These are phyloP conservation scores for Dryas alaskensis DNA, from an alignment of 306 rosid species.

Conservation along the genomic window DNA sequence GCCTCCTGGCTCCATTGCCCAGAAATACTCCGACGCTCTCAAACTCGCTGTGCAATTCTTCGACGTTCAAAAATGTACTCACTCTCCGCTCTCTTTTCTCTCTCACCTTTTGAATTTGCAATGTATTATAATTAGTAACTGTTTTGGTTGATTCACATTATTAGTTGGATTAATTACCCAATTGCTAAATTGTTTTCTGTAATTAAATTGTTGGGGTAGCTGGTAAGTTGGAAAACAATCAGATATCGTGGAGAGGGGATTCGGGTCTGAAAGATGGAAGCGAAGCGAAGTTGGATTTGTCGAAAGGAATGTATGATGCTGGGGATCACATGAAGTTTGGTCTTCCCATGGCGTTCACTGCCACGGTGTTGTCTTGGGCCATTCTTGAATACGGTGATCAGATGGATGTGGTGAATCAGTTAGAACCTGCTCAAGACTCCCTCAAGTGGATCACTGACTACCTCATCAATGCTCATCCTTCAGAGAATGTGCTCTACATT, in stretches of 20 bases:
- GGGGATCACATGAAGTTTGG: conserved; percentile 97
- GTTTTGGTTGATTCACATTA: not conserved
- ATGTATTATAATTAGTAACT: not conserved
- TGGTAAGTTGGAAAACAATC: conserved; percentile 61
- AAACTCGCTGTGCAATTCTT: conserved; percentile 72
- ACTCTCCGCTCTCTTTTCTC: not conserved
- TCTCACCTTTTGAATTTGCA: not conserved
- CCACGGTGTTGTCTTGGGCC: conserved; percentile 86
- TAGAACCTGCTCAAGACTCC: conserved; percentile 60
- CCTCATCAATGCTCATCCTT: conserved; percentile 73
- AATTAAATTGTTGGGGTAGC: conserved; percentile 44
- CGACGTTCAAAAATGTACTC: conserved; percentile 80
- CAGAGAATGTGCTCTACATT: conserved; percentile 74
- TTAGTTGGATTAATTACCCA: not conserved
- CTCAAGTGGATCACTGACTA: conserved; percentile 97
- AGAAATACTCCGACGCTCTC: conserved; percentile 72
- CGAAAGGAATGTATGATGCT: conserved; percentile 94
- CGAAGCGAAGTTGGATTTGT: conserved; percentile 60
- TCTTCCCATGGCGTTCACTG: conserved; percentile 92
- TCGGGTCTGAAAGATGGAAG: conserved; percentile 79
- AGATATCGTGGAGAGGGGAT: conserved; percentile 90
- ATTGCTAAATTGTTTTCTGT: not conserved
- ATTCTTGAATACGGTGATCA: conserved; percentile 95
- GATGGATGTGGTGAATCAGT: conserved; percentile 72
- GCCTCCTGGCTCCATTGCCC: conserved; percentile 65